Conservation (phyloP, 129 eudicot genomes). For the Flaveria robusta region DNA sequence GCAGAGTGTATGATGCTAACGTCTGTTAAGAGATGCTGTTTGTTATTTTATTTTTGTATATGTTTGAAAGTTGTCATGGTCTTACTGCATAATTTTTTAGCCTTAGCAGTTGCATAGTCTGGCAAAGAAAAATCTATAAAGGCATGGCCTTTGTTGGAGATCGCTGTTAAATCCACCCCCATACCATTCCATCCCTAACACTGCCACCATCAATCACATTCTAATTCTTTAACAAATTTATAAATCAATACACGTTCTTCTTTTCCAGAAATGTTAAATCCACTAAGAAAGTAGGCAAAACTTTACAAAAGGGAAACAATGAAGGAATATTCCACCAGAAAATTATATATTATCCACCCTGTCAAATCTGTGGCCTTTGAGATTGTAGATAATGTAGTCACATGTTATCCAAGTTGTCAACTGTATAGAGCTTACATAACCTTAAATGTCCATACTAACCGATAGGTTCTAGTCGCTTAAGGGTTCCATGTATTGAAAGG, state of each 20-base stretch:
- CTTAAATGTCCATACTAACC: background rate
- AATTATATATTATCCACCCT: background rate
- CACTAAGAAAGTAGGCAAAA: background rate
- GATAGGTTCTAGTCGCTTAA: constrained; percentile 1
- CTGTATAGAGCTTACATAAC: background rate
- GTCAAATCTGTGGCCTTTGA: background rate
- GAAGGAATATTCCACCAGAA: background rate
- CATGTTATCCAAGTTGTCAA: background rate
- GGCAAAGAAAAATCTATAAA: too few relatives aligned
- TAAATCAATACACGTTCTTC: too few relatives aligned
- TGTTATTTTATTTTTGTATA: background rate
- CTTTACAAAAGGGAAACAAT: background rate
- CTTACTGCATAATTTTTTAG: background rate
- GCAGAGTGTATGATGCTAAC: background rate
- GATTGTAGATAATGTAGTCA: background rate
- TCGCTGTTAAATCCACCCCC: too few relatives aligned
- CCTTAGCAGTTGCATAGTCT: too few relatives aligned
- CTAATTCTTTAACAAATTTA: too few relatives aligned
- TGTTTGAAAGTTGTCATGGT: background rate
- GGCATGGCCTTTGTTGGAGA: too few relatives aligned
- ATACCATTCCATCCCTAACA: too few relatives aligned
- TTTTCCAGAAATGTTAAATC: too few relatives aligned
- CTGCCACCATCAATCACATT: too few relatives aligned
- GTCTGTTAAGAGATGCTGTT: background rate
- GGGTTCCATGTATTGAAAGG: constrained; percentile 55